Base-by-base conservation (phyloP, 2,329 filamentous ascomycete species). In the Fusarium sulawesiense region DNA sequence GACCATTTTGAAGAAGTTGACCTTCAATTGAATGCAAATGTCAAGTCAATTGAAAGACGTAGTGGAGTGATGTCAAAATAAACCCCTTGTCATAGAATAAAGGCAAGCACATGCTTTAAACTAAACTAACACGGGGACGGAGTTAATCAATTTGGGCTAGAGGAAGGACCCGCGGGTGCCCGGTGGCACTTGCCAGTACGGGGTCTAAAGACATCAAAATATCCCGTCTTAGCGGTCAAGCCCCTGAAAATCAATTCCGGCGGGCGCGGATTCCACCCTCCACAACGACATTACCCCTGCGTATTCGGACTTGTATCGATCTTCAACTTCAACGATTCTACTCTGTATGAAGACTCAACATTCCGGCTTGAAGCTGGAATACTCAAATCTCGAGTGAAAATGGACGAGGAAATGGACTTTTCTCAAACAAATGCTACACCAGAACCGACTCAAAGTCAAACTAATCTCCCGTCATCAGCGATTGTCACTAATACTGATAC, bases 1-100 rank as follows among this genome's bases (percentile, higher is more conserved):
- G 18, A 66, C 72, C 78, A 80, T 80, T 42, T 74, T 60, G 25
- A 29, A 7, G 11, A 8, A 41, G 27, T 32, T 16, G n/a, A 41
- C 27, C 34, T 27, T 58, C 55, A 57, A 51, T 23, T 13, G 30
- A 40, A 21, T 21, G 21, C 4, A 21, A 21, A 21, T 21, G 21
- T 21, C 21, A 21, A 34, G 41, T 44, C 55, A 66, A 69, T 71
- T 64, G 45, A 45, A 47, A 40, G 51, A 50, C 47, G 64, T 23
- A 58, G 67, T 71, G 66, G 70, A 56, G 50, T 49, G 54, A 60
- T 56, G 25, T 44, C 41, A 44, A 54, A 47, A 40, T 23, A 60
- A 56, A 40, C 37, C 29, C 54, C 37, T 34, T 44, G 50, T 46
- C 41, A 56, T 21, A 47, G 42, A 37, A 20, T 18, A 40, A 25